These are phyloP conservation scores for Tilletia setariae DNA, from an alignment of 1,284 basidiomycete genomes.

Conservation along the genomic window DNA sequence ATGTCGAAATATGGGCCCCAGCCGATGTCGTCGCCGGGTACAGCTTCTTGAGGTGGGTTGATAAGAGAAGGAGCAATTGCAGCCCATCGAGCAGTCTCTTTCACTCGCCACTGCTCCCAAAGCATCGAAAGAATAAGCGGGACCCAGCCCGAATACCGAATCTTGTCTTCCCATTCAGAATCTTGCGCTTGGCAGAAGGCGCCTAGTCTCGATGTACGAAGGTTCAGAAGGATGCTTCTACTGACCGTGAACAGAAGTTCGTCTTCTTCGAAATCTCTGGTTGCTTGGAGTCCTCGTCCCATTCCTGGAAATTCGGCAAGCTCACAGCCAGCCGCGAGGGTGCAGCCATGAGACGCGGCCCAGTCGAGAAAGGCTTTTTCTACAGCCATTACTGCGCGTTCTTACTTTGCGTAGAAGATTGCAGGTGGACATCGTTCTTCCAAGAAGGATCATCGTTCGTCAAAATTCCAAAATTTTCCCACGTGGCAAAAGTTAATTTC, in stretches of 20 bases:
- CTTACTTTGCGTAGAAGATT: too few relatives aligned
- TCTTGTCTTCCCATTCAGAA: slow-evolving; percentile 17
- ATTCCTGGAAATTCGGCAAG: slow-evolving; percentile 61
- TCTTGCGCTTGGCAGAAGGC: slow-evolving; percentile 1
- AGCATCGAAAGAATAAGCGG: slow-evolving; percentile 89
- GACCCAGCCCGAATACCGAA: slow-evolving; percentile 66
- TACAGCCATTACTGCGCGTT: too few relatives aligned
- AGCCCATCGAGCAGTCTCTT: too few relatives aligned
- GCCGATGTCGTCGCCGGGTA: neutral
- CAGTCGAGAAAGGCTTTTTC: neutral
- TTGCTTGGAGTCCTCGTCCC: slow-evolving; percentile 71
- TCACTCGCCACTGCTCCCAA: slow-evolving; percentile 68
- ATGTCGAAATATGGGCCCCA: slow-evolving; percentile 51
- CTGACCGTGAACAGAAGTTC: slow-evolving; percentile 79
- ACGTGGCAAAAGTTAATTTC: neutral
- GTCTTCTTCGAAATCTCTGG: slow-evolving; percentile 69
- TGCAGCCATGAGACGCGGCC: slow-evolving; percentile 37
- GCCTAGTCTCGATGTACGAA: slow-evolving; percentile 67
- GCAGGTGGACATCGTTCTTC: too few relatives aligned
- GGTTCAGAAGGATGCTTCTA: slow-evolving; percentile 71
- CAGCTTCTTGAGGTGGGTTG: too few relatives aligned
- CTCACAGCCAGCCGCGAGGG: slow-evolving; percentile 56
- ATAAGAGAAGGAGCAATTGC: too few relatives aligned
- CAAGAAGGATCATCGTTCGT: too few relatives aligned
- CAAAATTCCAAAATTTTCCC: neutral